phyloP scores from a whole-genome alignment of 257 asterid genomes.

The Capsicum baccatum region DNA sequence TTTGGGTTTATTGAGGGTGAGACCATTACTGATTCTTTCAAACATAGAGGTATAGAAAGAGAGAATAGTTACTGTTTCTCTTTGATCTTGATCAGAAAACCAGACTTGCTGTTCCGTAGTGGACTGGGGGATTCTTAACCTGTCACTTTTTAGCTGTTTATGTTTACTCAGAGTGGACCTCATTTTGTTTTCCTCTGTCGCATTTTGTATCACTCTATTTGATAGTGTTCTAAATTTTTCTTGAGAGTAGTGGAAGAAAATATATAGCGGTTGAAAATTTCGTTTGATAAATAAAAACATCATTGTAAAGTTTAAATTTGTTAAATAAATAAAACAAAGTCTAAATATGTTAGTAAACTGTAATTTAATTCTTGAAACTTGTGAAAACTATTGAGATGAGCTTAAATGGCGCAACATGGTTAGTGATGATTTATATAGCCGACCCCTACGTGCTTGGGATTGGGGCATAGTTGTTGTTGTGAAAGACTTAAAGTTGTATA shows the following conservation, averaged over 20 bases:
- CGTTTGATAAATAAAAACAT: not conserved
- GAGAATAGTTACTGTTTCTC: not conserved
- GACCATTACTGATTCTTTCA: not conserved
- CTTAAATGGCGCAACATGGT: not conserved
- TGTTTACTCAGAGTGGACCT: slow-evolving; percentile 4
- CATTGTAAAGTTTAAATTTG: not conserved
- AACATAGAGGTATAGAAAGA: slow-evolving; percentile 11
- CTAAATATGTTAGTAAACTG: slow-evolving; percentile 3
- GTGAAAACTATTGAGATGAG: not conserved
- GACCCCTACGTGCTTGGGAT: not conserved
- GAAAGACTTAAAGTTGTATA: not conserved
- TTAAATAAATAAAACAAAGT: not conserved
- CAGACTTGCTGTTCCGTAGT: not conserved
- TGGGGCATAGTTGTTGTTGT: not conserved
- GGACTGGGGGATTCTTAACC: not conserved
- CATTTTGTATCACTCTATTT: slow-evolving; percentile 13
- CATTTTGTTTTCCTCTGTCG: not conserved
- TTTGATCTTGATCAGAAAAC: slow-evolving; percentile 13
- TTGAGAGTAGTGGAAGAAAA: slow-evolving; percentile 1
- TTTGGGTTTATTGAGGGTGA: not conserved
- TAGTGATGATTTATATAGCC: not conserved
- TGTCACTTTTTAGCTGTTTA: not conserved
- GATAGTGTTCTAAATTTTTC: not conserved
- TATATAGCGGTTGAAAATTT: not conserved
- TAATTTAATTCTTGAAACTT: slow-evolving; percentile 1